Conservation (phyloP, 176 grass and related monocot genomes). For the Bolboschoenus planiculmis region DNA sequence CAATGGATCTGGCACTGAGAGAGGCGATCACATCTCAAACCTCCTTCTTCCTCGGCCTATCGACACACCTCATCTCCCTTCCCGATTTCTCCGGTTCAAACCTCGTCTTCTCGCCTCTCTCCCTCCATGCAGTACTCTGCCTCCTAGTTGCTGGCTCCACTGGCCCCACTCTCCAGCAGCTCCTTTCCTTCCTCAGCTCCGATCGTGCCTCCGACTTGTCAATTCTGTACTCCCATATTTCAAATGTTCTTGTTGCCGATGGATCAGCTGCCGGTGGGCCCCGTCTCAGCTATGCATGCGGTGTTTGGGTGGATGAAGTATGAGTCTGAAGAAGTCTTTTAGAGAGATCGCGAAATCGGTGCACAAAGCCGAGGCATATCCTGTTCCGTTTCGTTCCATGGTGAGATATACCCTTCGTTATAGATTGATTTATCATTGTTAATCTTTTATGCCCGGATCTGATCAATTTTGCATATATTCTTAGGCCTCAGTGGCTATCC, state of each 20-base stretch:
- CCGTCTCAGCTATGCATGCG: slow-evolving; percentile 37
- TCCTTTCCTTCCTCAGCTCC: slow-evolving; percentile 25
- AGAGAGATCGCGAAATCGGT: slow-evolving; percentile 13
- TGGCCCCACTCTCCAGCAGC: slow-evolving; percentile 41
- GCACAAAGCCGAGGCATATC: slow-evolving; percentile 21
- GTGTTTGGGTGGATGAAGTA: slow-evolving; percentile 37
- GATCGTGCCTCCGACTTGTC: slow-evolving; percentile 13
- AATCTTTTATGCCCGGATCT: no score
- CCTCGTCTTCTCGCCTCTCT: slow-evolving; percentile 63
- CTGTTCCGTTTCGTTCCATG: slow-evolving; percentile 26
- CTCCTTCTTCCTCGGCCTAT: slow-evolving; percentile 45
- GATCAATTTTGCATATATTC: background rate
- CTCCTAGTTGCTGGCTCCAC: slow-evolving; percentile 43
- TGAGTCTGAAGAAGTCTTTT: slow-evolving; percentile 31
- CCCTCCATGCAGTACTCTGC: slow-evolving; percentile 54
- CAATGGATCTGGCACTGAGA: slow-evolving; percentile 25
- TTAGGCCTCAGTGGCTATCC: background rate
- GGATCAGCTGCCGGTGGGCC: slow-evolving; percentile 36
- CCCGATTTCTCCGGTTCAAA: slow-evolving; percentile 11
- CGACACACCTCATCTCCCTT: slow-evolving; percentile 21
- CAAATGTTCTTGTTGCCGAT: slow-evolving; percentile 57
- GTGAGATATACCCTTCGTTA: background rate
- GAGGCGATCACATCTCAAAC: slow-evolving; percentile 47
- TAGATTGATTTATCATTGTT: background rate
- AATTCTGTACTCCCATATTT: slow-evolving; percentile 42